Percentiles rank a stretch among this genome's conserved stretches.
Evolutionary conservation across 108 stramenopile species (phyloP).

Genomic region (Cylindrotheca closterium): DNA sequence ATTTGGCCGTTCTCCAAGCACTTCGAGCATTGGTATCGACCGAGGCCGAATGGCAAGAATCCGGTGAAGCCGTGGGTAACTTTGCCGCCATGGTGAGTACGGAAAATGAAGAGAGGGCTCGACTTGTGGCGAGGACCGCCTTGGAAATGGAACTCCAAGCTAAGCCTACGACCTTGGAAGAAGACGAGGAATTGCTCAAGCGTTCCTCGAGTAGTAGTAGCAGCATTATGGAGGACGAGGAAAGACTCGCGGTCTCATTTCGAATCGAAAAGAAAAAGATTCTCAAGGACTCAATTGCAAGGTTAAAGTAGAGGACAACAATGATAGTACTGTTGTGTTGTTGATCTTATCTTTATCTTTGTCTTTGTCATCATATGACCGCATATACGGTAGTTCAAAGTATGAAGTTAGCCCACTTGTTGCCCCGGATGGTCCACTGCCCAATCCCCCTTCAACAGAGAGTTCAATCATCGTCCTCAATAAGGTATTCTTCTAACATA

Average conservation of each 20-base stretch:
- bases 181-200: slow-evolving; percentile 67
- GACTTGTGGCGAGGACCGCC: slow-evolving; percentile 62
- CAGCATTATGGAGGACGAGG: slow-evolving; percentile 43
- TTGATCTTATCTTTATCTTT: no score
- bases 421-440: no score
- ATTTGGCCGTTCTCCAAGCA: slow-evolving; percentile 84
- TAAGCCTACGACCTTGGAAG: slow-evolving; percentile 71
- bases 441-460: no score
- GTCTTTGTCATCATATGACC: no score
- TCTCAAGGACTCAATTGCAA: slow-evolving; percentile 57
- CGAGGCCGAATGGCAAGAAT: slow-evolving; percentile 71
- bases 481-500: no score
- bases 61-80: slow-evolving; percentile 80
- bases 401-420: no score
- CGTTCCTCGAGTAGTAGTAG: slow-evolving; percentile 15
- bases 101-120: slow-evolving; percentile 67
- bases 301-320: slow-evolving; percentile 23
- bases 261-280: slow-evolving; percentile 86
- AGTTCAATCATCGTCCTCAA: no score
- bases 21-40: slow-evolving; percentile 73
- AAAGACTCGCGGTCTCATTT: slow-evolving; percentile 62
- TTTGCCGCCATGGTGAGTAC: slow-evolving; percentile 59
- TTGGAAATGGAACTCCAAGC: slow-evolving; percentile 70
- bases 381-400: no score
- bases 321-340: background rate